Evolutionary conservation across 805 yeast genomes (phyloP), one percentile per base, ranked within the genome.

Genomic region (Starmerella riodocensis): DNA sequence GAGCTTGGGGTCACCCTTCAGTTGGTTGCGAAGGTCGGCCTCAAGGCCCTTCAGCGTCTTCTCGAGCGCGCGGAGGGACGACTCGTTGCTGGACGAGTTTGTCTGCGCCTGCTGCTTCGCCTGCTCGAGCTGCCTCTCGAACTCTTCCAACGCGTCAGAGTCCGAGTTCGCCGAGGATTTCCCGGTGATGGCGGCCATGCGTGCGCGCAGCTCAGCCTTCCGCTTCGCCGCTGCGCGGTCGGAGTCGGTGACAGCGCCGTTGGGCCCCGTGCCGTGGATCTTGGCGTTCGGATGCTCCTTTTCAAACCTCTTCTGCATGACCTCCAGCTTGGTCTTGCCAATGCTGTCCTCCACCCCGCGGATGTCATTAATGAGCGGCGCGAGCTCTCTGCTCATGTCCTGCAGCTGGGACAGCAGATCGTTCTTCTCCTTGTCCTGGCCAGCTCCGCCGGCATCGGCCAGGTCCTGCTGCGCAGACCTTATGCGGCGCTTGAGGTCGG

Each of bases 121-220:
- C 42, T 66, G 69, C 36, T 67, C 69, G 46, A 78, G 66, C 35
- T 64, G 62, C 6, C 62, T 57, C 44, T 77, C 83, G 36, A 73
- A 69, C 37, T 66, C 70, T 29, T 74, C 73, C 50, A 70, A 67
- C 7, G 58, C 63, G 12, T 52, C 58, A 19, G 65, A 67, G 31
- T 63, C 57, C 24, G 36, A 27, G 6, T 17, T 17, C 6, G 62
- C 62, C 6, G 67, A 60, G 6, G 71, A 64, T 52, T 76, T 78
- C 5, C 95, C 95, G 0, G 96, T 86, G 52, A 88, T 69, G 3
- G 88, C 83, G 22, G 94, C 93, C 93, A 88, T 85, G 50, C 94
- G 71, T 36, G 86, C 81, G 47, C 76, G 75, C 50, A 91, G 65
- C 41, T 76, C 62, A 29, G 88, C 93, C 54, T 80, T 78, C 30